Conservation (phyloP, 192 early-diverging fungal species). For the Coemansia umbellata region DNA sequence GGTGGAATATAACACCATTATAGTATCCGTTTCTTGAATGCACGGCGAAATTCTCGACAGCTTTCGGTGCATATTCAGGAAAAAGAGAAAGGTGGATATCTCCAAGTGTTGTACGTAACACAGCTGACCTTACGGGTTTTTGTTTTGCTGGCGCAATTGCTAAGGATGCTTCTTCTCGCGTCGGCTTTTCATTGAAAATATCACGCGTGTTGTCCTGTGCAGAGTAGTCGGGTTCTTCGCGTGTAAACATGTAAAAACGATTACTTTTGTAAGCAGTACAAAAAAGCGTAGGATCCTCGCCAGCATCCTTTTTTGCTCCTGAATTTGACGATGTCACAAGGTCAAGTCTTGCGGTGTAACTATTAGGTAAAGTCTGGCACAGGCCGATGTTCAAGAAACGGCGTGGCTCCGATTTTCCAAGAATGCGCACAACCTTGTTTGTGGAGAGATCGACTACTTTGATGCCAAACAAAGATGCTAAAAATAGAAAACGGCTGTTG, state of each 20-base stretch:
- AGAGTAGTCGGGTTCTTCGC: constrained; percentile 68
- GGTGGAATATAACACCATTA: constrained; percentile 90
- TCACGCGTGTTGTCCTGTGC: constrained; percentile 71
- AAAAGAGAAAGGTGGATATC: constrained; percentile 87
- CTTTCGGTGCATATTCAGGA: constrained; percentile 76
- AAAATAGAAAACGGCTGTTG: constrained; percentile 82
- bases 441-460: constrained; percentile 86
- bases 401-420: constrained; percentile 90
- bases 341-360: background rate
- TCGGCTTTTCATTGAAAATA: constrained; percentile 97
- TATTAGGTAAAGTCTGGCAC: constrained; percentile 65
- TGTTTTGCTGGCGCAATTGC: constrained; percentile 64
- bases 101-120: constrained; percentile 85
- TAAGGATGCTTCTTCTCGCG: constrained; percentile 91
- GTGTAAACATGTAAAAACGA: constrained; percentile 92
- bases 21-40: constrained; percentile 86
- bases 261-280: constrained; percentile 88
- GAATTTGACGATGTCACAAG: constrained; percentile 83
- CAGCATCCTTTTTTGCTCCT: constrained; percentile 57
- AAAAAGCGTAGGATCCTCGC: constrained; percentile 87
- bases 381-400: constrained; percentile 86
- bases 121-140: constrained; percentile 63
- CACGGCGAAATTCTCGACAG: constrained; percentile 92
- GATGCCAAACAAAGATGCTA: constrained; percentile 91
- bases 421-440: constrained; percentile 76